phyloP scores from a whole-genome alignment of 2,329 filamentous ascomycete genomes.

The Pseudogymnoascus sp. region DNA sequence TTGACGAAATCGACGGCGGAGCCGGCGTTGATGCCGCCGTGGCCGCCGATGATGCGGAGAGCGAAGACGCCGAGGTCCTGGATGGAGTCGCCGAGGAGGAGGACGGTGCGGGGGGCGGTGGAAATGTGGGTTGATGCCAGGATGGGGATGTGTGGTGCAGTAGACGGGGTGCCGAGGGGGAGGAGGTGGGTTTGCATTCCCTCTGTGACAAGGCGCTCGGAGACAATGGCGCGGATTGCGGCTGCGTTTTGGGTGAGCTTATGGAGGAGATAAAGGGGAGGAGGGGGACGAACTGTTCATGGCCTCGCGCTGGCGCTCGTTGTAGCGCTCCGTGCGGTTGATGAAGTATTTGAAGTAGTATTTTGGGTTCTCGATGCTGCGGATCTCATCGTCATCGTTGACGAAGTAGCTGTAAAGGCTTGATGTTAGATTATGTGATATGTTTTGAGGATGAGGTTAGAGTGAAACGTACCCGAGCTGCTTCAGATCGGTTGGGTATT shows the following conservation, averaged over 20 bases:
- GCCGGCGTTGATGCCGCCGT: constrained; percentile 61
- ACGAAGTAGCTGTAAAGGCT: constrained; percentile 59
- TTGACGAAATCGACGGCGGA: constrained; percentile 58
- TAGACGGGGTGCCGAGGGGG: constrained; percentile 42
- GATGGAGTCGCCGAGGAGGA: constrained; percentile 63
- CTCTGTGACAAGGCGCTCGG: constrained; percentile 50
- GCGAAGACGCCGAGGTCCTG: constrained; percentile 72
- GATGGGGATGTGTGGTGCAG: constrained; percentile 59
- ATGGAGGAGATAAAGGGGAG: neutral
- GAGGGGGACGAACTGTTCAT: constrained; percentile 55
- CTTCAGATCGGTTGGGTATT: constrained; percentile 57
- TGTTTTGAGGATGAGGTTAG: neutral
- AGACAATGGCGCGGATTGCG: constrained; percentile 53
- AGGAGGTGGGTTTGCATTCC: constrained; percentile 54
- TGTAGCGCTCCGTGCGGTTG: constrained; percentile 67
- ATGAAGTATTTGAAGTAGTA: constrained; percentile 68
- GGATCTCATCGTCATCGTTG: constrained; percentile 66
- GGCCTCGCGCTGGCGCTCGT: constrained; percentile 64
- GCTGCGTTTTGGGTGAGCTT: constrained; percentile 34
- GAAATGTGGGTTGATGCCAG: constrained; percentile 51
- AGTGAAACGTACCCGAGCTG: constrained; percentile 57
- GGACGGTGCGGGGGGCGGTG: constrained; percentile 53
- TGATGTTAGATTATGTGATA: neutral
- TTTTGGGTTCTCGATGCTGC: constrained; percentile 57
- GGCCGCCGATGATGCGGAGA: constrained; percentile 55